Evolutionary conservation across 495 filamentous ascomycete species (phyloP).

Genomic region (Sphaerosporella brunnea): DNA sequence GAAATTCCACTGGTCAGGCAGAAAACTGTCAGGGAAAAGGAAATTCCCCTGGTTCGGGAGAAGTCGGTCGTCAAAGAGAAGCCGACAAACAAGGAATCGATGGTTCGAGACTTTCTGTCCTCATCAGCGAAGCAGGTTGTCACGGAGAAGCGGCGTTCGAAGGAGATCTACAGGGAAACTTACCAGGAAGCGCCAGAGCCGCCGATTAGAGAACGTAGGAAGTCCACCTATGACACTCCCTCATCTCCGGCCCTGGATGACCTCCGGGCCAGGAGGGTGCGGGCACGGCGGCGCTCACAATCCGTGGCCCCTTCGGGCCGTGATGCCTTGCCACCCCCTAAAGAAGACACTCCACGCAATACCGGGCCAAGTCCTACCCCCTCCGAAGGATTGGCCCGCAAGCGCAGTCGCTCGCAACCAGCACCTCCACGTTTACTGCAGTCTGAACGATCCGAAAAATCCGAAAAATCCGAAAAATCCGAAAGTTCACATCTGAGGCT

Average conservation of each 20-base stretch:
- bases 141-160: background rate
- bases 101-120: background rate
- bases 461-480: too few relatives aligned
- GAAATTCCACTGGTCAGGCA: background rate
- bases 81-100: background rate
- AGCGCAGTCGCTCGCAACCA: background rate
- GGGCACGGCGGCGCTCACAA: background rate
- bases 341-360: background rate
- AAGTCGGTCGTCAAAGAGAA: background rate
- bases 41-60: background rate
- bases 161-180: background rate
- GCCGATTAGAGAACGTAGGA: background rate
- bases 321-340: background rate
- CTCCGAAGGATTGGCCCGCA: background rate
- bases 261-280: background rate
- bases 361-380: background rate
- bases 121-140: background rate
- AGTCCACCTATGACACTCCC: background rate
- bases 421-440: too few relatives aligned
- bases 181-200: background rate
- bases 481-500: too few relatives aligned
- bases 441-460: too few relatives aligned
- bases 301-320: background rate
- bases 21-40: background rate
- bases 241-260: background rate